Base-by-base conservation (phyloP, 1,139 yeast genomes). In the Yamadazyma songkhlaensis region DNA sequence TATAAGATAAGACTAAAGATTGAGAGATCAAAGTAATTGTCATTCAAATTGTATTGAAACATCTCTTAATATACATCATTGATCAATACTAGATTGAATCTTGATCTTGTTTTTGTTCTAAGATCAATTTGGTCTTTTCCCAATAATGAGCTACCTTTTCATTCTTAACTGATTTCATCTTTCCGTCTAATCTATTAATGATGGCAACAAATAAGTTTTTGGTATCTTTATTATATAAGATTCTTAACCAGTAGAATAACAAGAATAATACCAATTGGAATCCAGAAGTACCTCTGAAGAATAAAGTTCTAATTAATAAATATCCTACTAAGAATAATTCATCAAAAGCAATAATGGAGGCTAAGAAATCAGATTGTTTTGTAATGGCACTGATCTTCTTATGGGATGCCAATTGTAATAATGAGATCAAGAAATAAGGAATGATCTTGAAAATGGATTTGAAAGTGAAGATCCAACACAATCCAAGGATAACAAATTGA, bases 161-260 rank as follows among this genome's bases (percentile, higher is more conserved):
- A 50, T 76, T 77, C 55, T 76, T 70, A 34, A 69, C 49, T 12
- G 56, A 57, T 7, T 62, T 37, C 30, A 75, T 52, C 37, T 59
- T 55, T 15, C 69, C 66, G 50, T 77, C 82, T 32, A 74, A 51
- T 46, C 66, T 65, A 13, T 59, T 61, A 29, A 76, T 52, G 37
- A 75, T 45, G 8, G 67, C 63, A 24, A 50, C 48, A 45, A 78
- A 62, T 49, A 77, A 64, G 39, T 59, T 62, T 35, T 68, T 65
- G 3, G 81, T 74, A 43, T 73, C 72, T 44, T 67, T 69, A 51
- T 72, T 74, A 55, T 72, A 75, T 46, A 78, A 65, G 40, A 84
- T 59, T 61, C 88, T 75, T 48, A 84, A 62, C 89, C 90, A 84
- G 63, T 78, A 81, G 54, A 84, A 79, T 39, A 74, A 58, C 40